phyloP scores from a whole-genome alignment of 768 basidiomycete species.

The Tylopilus intermedius region DNA sequence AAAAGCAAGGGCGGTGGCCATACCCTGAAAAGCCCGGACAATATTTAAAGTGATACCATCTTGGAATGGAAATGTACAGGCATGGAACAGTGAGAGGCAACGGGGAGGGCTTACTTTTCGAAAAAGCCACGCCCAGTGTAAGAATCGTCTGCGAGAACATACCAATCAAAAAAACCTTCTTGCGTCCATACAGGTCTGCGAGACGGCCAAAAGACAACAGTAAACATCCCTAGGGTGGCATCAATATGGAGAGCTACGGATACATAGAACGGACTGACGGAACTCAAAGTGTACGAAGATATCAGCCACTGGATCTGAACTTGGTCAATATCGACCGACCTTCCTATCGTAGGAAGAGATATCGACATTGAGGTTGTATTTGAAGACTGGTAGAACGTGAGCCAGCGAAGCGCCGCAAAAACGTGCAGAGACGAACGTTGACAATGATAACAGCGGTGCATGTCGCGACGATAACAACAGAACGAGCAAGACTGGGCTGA shows the following conservation, averaged over 20 bases:
- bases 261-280: too few species aligned
- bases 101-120: too few species aligned
- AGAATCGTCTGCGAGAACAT: too few species aligned
- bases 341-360: neutral
- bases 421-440: neutral
- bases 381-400: neutral
- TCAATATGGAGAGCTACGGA: too few species aligned
- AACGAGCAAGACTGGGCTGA: neutral
- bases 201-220: too few species aligned
- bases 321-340: neutral
- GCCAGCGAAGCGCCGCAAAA: neutral
- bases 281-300: neutral
- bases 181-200: too few species aligned
- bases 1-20: neutral
- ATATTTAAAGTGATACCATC: neutral
- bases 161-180: too few species aligned
- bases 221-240: too few species aligned
- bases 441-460: neutral
- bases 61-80: neutral
- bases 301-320: neutral
- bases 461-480: neutral
- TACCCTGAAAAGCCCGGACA: neutral
- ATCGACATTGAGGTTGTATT: neutral
- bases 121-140: too few species aligned
- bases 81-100: neutral